Evolutionary conservation across 2,329 filamentous ascomycete species (phyloP).

Genomic region (Diaporthe eres): DNA sequence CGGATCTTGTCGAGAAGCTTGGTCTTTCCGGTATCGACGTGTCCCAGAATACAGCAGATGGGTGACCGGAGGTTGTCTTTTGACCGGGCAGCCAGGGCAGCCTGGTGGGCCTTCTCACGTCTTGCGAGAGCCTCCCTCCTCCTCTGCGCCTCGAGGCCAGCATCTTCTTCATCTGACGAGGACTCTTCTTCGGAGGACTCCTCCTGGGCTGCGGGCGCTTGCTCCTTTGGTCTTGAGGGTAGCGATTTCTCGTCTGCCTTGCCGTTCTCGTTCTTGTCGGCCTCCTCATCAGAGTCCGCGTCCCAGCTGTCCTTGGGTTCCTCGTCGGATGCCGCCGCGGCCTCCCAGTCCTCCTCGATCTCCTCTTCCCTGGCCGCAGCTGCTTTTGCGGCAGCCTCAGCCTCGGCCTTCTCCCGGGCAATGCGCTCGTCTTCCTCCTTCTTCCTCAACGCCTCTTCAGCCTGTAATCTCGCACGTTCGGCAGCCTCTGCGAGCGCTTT

Average conservation of each 20-base stretch:
- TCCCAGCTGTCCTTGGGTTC: conserved; percentile 97
- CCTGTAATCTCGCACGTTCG: conserved; percentile 77
- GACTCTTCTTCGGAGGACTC: conserved; percentile 73
- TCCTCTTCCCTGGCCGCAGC: conserved; percentile 74
- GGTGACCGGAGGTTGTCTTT: conserved; percentile 96
- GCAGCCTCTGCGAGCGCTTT: conserved; percentile 83
- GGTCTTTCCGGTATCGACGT: conserved; percentile 99
- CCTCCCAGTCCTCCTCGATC: conserved; percentile 79
- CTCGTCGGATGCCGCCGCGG: conserved; percentile 80
- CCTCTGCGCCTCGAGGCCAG: conserved; percentile 73
- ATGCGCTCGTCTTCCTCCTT: conserved; percentile 42
- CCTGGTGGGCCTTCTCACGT: conserved; percentile 90
- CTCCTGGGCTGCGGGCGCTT: conserved; percentile 55
- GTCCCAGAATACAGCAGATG: conserved; percentile 99
- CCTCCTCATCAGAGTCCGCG: conserved; percentile 82
- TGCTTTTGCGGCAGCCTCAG: conserved; percentile 67
- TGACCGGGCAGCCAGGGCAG: conserved; percentile 89
- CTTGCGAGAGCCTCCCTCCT: conserved; percentile 93
- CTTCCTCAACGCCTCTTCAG: conserved; percentile 69
- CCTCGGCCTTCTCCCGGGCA: conserved; percentile 68
- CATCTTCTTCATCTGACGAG: conserved; percentile 78
- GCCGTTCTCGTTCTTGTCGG: conserved; percentile 56
- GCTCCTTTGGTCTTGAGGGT: conserved; percentile 51
- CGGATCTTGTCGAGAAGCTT: conserved; percentile 98
- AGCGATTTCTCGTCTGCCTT: conserved; percentile 51